A percentile compares a stretch with the other conserved stretches of the same genome.
phyloP scores from a whole-genome alignment of 2,329 filamentous ascomycete species.

The Albophoma yamanashiensis region DNA sequence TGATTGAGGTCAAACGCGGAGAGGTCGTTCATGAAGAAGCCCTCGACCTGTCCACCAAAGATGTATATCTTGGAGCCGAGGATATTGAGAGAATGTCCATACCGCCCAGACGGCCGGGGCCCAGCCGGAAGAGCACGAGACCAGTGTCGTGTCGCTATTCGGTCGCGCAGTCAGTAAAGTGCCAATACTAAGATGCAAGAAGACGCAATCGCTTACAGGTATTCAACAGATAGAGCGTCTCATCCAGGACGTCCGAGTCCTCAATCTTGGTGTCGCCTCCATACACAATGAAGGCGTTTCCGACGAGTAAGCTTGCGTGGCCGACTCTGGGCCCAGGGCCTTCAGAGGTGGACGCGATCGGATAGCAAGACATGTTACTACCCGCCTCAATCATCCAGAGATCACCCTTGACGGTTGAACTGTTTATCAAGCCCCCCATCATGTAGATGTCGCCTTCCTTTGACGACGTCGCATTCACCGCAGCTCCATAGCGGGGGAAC shows the following conservation, averaged over 20 bases:
- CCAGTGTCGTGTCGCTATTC: constrained; percentile 88
- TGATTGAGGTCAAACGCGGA: constrained; percentile 94
- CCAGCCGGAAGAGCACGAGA: constrained; percentile 85
- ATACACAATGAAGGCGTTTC: constrained; percentile 98
- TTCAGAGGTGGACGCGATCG: constrained; percentile 82
- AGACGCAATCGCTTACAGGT: constrained; percentile 61
- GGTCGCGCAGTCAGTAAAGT: constrained; percentile 7
- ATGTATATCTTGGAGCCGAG: constrained; percentile 95
- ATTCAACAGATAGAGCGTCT: constrained; percentile 92
- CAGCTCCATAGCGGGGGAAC: constrained; percentile 93
- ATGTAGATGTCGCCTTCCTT: constrained; percentile 97
- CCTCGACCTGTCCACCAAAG: constrained; percentile 95
- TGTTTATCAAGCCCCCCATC: constrained; percentile 94
- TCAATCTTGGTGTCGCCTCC: constrained; percentile 97
- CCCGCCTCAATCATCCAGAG: constrained; percentile 96
- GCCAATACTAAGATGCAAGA: not conserved
- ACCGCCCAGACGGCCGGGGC: constrained; percentile 76
- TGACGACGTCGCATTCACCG: constrained; percentile 83
- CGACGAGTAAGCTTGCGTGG: constrained; percentile 85
- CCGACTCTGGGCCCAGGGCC: constrained; percentile 92
- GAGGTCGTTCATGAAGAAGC: constrained; percentile 95
- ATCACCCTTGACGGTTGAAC: constrained; percentile 91
- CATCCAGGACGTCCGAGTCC: constrained; percentile 81
- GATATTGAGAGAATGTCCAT: constrained; percentile 94
- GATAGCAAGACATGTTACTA: constrained; percentile 80